Base-by-base conservation (phyloP, 164 flowering plant species). In the Brasenia schreberi region DNA sequence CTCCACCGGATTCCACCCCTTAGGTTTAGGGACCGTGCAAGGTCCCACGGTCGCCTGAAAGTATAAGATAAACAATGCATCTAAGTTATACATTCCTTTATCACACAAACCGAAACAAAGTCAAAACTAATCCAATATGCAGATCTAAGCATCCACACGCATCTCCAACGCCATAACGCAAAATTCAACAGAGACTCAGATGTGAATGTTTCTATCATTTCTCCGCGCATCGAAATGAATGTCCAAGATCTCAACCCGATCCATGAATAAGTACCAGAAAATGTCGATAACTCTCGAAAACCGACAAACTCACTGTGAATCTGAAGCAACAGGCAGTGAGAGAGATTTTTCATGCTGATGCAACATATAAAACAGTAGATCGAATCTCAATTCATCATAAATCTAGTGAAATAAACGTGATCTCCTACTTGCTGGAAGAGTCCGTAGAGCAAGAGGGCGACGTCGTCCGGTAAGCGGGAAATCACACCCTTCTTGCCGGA, bases 11-110 rank as follows among this genome's bases (percentile, higher is more conserved):
- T 78, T 92, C 99, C 97, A 89, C 6, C 81, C 74, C 70, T 96
- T 81, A n/a, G 99, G 99, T 70, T 95, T 92, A 6, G 96, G 86
- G 53, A 76, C 56, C 43, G 74, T 90, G 75, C 99, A 95, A 65
- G 96, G 88, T 64, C 99, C 99, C 9, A 86, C 78, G 17, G 87
- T 90, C 59, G 99, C 99, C 99, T 95, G 89, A 71, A 73, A 74
- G 63, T 63, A 72, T 7, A 61, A 33, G 56, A 49, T 9, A 43
- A 49, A 14, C 10, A 49, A 9, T 14, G 56, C 12, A 49, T 49
- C 56, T 49, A 9, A 49, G 16, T 5, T 33, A 2, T 49, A 49
- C 56, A 49, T 49, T 9, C 14, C 1, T 33, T 49, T 3, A 49
- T 14, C 56, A 49, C 14, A 4, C 14, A 49, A 33, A 49, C 56